phyloP scores from a whole-genome alignment of 768 basidiomycete genomes.

The Sistotremastrum suecicum region DNA sequence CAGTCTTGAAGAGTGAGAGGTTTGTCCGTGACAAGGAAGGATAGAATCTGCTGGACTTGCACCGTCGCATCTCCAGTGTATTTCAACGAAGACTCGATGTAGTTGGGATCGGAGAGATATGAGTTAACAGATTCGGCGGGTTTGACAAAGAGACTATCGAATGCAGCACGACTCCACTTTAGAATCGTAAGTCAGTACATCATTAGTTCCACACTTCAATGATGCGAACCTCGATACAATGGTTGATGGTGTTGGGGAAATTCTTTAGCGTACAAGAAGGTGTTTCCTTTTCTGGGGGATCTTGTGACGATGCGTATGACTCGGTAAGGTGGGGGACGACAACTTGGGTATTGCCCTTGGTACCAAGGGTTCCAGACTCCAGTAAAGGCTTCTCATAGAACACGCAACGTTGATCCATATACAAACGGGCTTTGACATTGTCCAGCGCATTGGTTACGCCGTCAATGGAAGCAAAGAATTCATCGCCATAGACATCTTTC shows the following conservation, averaged over 20 bases:
- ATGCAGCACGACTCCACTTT: slow-evolving; percentile 88
- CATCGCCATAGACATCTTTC: slow-evolving; percentile 73
- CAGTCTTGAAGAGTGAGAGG: slow-evolving; percentile 96
- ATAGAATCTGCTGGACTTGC: slow-evolving; percentile 77
- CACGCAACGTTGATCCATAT: slow-evolving; percentile 94
- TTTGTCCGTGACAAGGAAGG: slow-evolving; percentile 82
- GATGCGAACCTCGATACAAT: slow-evolving; percentile 78
- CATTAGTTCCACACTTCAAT: neutral
- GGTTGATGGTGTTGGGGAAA: slow-evolving; percentile 95
- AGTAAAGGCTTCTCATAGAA: slow-evolving; percentile 92
- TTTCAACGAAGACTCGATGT: slow-evolving; percentile 79
- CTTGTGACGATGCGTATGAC: slow-evolving; percentile 94
- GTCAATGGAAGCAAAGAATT: slow-evolving; percentile 78
- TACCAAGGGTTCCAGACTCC: slow-evolving; percentile 95
- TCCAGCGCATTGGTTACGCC: slow-evolving; percentile 97
- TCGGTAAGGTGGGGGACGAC: slow-evolving; percentile 90
- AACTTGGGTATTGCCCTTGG: slow-evolving; percentile 95
- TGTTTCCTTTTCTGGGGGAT: slow-evolving; percentile 95
- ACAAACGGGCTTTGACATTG: slow-evolving; percentile 88
- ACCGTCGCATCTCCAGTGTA: slow-evolving; percentile 86
- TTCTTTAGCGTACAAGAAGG: slow-evolving; percentile 97
- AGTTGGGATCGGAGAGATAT: slow-evolving; percentile 94
- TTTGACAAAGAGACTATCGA: slow-evolving; percentile 87
- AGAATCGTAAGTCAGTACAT: neutral
- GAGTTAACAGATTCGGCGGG: slow-evolving; percentile 89